These are phyloP conservation scores for Lavandula angustifolia DNA, from an alignment of 257 asterid species.

Conservation along the genomic window DNA sequence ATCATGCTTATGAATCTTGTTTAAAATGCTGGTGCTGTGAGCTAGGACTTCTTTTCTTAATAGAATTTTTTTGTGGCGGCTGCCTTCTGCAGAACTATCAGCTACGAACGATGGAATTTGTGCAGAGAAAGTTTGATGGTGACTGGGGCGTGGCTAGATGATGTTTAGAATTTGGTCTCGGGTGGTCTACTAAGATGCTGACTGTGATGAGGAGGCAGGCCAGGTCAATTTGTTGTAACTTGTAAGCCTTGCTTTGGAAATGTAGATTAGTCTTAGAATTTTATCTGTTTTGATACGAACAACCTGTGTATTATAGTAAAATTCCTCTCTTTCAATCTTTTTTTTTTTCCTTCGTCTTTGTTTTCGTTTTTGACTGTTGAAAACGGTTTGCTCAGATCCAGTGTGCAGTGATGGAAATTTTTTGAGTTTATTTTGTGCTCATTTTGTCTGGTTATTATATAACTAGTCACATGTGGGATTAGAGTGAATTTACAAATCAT, in stretches of 20 bases:
- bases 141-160: conserved; percentile 21
- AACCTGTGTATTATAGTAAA: conserved; percentile 33
- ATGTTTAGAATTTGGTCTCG: conserved; percentile 21
- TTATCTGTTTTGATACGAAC: neutral
- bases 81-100: conserved; percentile 27
- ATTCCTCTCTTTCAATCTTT: neutral
- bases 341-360: neutral
- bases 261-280: conserved; percentile 35
- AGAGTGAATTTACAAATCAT: too few relatives aligned
- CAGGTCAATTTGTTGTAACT: conserved; percentile 35
- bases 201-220: conserved; percentile 28
- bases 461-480: too few relatives aligned
- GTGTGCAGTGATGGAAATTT: too few relatives aligned
- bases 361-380: too few relatives aligned
- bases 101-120: neutral
- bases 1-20: conserved; percentile 17
- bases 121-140: conserved; percentile 30
- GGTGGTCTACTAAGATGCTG: neutral
- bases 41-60: conserved; percentile 24
- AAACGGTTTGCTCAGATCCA: too few relatives aligned
- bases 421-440: too few relatives aligned
- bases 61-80: conserved; percentile 21
- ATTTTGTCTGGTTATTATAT: too few relatives aligned
- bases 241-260: conserved; percentile 34
- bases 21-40: conserved; percentile 13